A percentile compares a stretch with the other conserved stretches of the same genome.
Evolutionary conservation across 768 basidiomycete genomes (phyloP).

Genomic region (Russula earlei): DNA sequence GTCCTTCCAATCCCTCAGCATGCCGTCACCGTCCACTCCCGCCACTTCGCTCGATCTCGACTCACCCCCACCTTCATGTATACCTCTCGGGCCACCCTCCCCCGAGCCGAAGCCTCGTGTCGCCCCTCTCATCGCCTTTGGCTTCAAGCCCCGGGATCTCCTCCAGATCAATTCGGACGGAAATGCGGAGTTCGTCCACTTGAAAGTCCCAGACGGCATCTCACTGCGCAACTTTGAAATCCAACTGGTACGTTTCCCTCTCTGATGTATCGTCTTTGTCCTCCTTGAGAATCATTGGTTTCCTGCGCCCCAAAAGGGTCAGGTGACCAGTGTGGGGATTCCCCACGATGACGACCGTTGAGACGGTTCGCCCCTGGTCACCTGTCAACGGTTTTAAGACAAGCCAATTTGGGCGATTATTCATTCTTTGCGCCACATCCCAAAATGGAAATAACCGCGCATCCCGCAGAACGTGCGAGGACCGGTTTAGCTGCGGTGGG

Average conservation of each 20-base stretch:
- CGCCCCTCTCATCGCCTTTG: constrained; percentile 24
- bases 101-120: constrained; percentile 5
- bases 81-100: constrained; percentile 13
- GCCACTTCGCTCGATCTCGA: constrained; percentile 20
- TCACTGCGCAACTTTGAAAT: constrained; percentile 83
- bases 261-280: not conserved
- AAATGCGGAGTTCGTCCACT: constrained; percentile 60
- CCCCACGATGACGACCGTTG: not conserved
- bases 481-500: constrained; percentile 13
- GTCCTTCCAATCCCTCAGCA: constrained; percentile 20
- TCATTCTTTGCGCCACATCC: not conserved
- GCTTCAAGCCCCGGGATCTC: constrained; percentile 30
- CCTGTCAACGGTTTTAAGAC: not conserved
- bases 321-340: constrained; percentile 5
- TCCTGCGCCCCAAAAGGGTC: constrained; percentile 2
- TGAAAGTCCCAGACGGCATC: constrained; percentile 71
- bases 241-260: constrained; percentile 57
- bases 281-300: too few species aligned
- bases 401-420: not conserved
- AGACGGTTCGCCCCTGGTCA: too few species aligned
- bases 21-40: constrained; percentile 16
- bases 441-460: not conserved
- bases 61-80: constrained; percentile 20
- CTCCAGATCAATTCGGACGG: constrained; percentile 28
- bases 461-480: too few species aligned